Evolutionary conservation across 1,139 yeast species (phyloP), one percentile per base, ranked within the genome.

Genomic region (Magnusiomyces tetraspermus): DNA sequence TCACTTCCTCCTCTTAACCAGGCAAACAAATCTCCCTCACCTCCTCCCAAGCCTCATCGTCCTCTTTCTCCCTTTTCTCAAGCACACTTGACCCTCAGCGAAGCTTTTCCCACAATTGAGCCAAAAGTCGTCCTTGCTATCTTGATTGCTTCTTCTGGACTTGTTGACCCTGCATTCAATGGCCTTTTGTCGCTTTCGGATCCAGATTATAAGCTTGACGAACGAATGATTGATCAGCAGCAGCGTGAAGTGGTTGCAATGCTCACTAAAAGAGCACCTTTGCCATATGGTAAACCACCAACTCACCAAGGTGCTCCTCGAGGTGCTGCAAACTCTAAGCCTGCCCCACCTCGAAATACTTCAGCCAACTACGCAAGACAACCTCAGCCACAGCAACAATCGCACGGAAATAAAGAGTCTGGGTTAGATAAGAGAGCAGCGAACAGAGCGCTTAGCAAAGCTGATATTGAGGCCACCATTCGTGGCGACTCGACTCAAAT

Each of bases 151-250:
- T 81, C 95, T 19, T 80, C 77, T 50, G 96, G 95, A 26, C 75
- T 78, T 48, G 69, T 87, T 36, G 96, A 88, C 61, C 82, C 87
- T 0, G 95, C 97, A 0, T 90, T 90, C 72, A 85, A 84, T 67
- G 97, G 96, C 0, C 72, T 90, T 63, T 73, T 92, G 58, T 87
- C 79, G 60, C 72, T 86, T 56, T 82, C 88, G 15, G 97, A 90
- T 70, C 95, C 95, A 6, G 69, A 75, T 10, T 81, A 78, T 63
- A 76, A 76, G 61, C 83, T 88, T 15, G 84, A 82, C 53, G 78
- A 81, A 51, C 77, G 22, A 11, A 40, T 47, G 37, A 23, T 23
- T 23, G 31, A 3, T 13, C 50, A 26, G 21, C 45, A 23, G 19
- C 50, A 24, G 17, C 46, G 64, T 22, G 36, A 48, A 13, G 26